Evolutionary conservation across 768 basidiomycete species (phyloP).

Genomic region (Hygrocybe punicea): DNA sequence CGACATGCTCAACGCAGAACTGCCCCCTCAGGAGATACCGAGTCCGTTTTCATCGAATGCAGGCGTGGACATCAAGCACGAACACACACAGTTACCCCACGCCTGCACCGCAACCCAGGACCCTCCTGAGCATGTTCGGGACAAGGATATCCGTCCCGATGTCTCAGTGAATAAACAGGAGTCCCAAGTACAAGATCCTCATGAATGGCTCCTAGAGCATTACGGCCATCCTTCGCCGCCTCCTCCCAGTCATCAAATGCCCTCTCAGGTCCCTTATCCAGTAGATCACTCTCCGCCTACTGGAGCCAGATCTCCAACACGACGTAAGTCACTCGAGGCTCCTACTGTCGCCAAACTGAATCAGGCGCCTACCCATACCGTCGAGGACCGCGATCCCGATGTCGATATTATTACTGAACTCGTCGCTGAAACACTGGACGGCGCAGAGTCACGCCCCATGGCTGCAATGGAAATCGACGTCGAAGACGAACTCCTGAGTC

Average conservation of each 20-base stretch:
- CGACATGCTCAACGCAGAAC: no score
- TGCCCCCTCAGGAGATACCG: no score
- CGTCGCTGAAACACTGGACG: conserved; percentile 40
- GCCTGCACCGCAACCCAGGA: not conserved
- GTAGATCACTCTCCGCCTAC: conserved; percentile 23
- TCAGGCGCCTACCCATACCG: conserved; percentile 3
- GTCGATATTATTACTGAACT: conserved; percentile 44
- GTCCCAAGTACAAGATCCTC: conserved; percentile 48
- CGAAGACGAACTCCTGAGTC: conserved; percentile 66
- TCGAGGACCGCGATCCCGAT: conserved; percentile 37
- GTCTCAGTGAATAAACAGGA: conserved; percentile 10
- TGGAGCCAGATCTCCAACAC: not conserved
- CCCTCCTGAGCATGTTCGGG: not conserved
- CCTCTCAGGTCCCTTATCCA: conserved; percentile 18
- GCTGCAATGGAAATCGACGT: conserved; percentile 43
- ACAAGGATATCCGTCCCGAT: conserved; percentile 6
- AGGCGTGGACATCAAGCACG: no score
- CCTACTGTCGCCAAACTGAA: conserved; percentile 29
- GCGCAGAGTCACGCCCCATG: conserved; percentile 16
- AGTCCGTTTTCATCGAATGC: no score
- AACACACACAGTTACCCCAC: not conserved
- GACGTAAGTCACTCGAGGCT: conserved; percentile 20
- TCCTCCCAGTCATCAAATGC: conserved; percentile 25
- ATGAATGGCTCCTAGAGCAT: conserved; percentile 61
- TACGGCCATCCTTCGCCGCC: conserved; percentile 38